phyloP scores from a whole-genome alignment of 1,284 basidiomycete genomes.

The Marasmius sp. region DNA sequence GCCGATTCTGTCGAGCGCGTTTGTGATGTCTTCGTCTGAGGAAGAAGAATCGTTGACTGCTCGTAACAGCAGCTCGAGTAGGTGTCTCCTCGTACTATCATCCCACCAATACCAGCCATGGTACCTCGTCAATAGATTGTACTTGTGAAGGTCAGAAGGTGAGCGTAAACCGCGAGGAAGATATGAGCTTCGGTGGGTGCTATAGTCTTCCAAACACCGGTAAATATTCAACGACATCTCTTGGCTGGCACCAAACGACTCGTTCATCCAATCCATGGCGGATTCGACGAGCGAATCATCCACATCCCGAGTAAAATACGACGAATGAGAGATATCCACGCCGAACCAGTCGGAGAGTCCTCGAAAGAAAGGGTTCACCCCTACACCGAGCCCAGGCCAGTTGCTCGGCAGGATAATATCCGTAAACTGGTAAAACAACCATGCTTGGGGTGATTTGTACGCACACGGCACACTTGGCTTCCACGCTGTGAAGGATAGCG shows the following conservation, averaged over 20 bases:
- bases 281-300: neutral
- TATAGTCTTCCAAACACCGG: neutral
- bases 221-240: neutral
- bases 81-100: neutral
- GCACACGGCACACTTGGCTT: neutral
- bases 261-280: constrained; percentile 1
- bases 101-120: constrained; percentile 3
- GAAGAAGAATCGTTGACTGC: neutral
- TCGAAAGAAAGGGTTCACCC: neutral
- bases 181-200: neutral
- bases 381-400: neutral
- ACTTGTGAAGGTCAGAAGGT: neutral
- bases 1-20: neutral
- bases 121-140: neutral
- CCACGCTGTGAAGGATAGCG: neutral
- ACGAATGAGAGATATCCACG: neutral
- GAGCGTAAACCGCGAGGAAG: neutral
- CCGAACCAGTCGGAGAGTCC: neutral
- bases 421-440: neutral
- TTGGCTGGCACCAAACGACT: neutral
- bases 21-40: neutral
- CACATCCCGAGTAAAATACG: neutral
- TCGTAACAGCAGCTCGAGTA: neutral
- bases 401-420: neutral
- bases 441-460: neutral